phyloP scores from a whole-genome alignment of 805 yeast species.

The Priceomyces medius region DNA sequence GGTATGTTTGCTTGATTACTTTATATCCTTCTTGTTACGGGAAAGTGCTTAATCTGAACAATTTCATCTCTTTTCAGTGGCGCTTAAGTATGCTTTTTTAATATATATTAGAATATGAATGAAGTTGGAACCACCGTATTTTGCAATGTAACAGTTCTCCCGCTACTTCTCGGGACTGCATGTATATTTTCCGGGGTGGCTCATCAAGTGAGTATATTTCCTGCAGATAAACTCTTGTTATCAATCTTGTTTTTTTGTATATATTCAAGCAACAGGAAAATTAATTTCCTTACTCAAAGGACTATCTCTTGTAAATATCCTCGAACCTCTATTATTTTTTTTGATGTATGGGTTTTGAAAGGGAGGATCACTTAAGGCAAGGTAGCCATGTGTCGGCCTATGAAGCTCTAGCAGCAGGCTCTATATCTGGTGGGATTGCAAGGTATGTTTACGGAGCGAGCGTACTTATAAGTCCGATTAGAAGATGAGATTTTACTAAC shows the following conservation, averaged over 20 bases:
- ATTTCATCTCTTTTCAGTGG: too few species aligned
- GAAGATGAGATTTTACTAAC: slow-evolving; percentile 19
- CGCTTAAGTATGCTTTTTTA: too few species aligned
- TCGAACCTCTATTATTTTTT: not conserved
- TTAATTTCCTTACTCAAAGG: too few species aligned
- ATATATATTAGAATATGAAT: too few species aligned
- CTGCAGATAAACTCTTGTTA: not conserved
- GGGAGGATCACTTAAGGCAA: slow-evolving; percentile 45
- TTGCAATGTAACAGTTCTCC: too few species aligned
- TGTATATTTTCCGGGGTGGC: not conserved
- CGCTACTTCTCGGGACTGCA: not conserved
- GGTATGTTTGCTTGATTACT: too few species aligned
- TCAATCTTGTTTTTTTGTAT: not conserved
- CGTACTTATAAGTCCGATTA: not conserved
- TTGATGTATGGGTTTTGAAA: slow-evolving; percentile 11
- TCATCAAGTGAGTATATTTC: not conserved
- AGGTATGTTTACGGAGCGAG: slow-evolving; percentile 30
- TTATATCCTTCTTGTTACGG: too few species aligned
- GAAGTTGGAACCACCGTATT: too few species aligned
- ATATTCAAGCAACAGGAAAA: not conserved
- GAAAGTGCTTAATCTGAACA: too few species aligned
- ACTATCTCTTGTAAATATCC: not conserved
- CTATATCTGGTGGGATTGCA: slow-evolving; percentile 61
- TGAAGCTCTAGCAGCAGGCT: slow-evolving; percentile 67
- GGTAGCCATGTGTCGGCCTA: slow-evolving; percentile 52